These are phyloP conservation scores for Kuraishia floccosa DNA, from an alignment of 805 yeast genomes.

Conservation along the genomic window DNA sequence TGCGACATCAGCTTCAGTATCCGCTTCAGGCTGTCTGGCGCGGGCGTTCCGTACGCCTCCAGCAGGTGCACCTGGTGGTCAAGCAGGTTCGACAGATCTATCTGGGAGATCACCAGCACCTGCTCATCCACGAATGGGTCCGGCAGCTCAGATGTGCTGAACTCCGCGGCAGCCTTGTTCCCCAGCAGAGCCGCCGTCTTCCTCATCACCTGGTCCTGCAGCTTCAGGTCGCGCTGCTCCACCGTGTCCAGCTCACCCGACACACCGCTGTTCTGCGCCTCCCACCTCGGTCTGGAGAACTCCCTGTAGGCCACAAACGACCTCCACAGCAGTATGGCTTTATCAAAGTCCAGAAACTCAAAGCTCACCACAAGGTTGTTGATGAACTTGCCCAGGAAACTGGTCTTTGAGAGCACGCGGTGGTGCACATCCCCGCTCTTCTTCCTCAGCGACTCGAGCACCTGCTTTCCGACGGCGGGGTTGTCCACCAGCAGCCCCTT, in stretches of 20 bases:
- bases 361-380: slow-evolving; percentile 24
- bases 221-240: background rate
- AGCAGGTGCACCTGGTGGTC: slow-evolving; percentile 41
- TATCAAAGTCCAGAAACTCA: slow-evolving; percentile 35
- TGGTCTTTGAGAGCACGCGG: slow-evolving; percentile 20
- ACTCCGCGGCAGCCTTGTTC: background rate
- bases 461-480: background rate
- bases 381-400: slow-evolving; percentile 37
- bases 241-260: background rate
- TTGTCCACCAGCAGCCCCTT: slow-evolving; percentile 22
- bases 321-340: slow-evolving; percentile 28
- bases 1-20: slow-evolving; percentile 35
- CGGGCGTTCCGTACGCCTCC: slow-evolving; percentile 39
- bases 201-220: slow-evolving; percentile 5
- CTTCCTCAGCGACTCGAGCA: too few species aligned
- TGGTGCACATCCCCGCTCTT: background rate
- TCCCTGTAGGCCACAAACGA: slow-evolving; percentile 24
- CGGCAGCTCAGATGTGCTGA: background rate
- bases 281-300: slow-evolving; percentile 5
- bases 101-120: slow-evolving; percentile 32
- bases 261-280: background rate
- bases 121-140: too few species aligned
- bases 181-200: slow-evolving; percentile 1
- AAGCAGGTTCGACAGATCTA: slow-evolving; percentile 36
- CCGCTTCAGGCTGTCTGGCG: slow-evolving; percentile 29